These are phyloP conservation scores for Verticillium klebahnii DNA, from an alignment of 2,329 filamentous ascomycete species.

Conservation along the genomic window DNA sequence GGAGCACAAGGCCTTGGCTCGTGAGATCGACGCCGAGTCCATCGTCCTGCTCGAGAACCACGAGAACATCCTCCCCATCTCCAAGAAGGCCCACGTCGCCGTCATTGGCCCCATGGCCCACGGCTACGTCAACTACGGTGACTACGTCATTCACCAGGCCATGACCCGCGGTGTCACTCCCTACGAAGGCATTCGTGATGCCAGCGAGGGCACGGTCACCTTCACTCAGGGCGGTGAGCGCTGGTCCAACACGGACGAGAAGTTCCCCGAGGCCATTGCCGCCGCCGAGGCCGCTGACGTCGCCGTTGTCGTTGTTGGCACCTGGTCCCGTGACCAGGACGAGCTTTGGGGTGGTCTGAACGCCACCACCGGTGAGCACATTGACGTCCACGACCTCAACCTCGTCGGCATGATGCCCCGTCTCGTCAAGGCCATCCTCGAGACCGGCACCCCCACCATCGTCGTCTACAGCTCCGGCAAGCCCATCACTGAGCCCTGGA, in stretches of 20 bases:
- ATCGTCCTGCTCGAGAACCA: constrained; percentile 59
- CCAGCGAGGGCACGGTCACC: constrained; percentile 55
- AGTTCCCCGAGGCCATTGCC: constrained; percentile 61
- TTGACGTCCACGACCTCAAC: constrained; percentile 59
- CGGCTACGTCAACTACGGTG: constrained; percentile 68
- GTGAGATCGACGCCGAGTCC: constrained; percentile 60
- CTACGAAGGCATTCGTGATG: constrained; percentile 61
- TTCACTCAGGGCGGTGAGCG: constrained; percentile 68
- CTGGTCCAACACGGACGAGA: constrained; percentile 66
- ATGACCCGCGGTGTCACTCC: constrained; percentile 64
- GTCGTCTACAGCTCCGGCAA: constrained; percentile 68
- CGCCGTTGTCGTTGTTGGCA: constrained; percentile 69
- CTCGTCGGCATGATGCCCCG: constrained; percentile 67
- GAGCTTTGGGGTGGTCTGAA: constrained; percentile 69
- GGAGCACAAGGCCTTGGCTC: constrained; percentile 52
- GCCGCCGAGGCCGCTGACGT: constrained; percentile 64
- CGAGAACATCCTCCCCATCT: constrained; percentile 45
- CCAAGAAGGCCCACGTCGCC: constrained; percentile 62
- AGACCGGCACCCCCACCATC: constrained; percentile 62
- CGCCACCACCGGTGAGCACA: constrained; percentile 70
- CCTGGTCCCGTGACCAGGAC: constrained; percentile 68
- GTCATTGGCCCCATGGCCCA: constrained; percentile 74
- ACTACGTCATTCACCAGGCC: constrained; percentile 65
- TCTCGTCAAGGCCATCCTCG: constrained; percentile 62
- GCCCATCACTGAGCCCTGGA: constrained; percentile 69